Conservation (phyloP, 306 rosid species). For the Luffa acutangula region DNA sequence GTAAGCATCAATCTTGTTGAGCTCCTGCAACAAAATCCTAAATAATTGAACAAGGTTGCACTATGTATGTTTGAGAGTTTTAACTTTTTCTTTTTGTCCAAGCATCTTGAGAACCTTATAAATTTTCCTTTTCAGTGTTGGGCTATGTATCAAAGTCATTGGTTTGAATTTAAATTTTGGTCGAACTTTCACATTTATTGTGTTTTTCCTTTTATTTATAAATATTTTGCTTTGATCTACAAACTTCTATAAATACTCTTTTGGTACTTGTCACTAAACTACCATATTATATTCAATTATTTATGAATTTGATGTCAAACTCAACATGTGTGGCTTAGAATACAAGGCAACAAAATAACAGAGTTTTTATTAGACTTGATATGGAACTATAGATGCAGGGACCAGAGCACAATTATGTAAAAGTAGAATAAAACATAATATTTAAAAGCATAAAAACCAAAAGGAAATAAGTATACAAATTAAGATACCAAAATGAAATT, state of each 20-base stretch:
- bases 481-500: neutral
- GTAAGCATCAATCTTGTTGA: conserved; percentile 39
- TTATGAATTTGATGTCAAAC: neutral
- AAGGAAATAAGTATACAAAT: neutral
- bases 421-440: too few species aligned
- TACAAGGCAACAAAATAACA: too few species aligned
- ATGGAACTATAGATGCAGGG: neutral
- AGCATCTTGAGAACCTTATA: neutral
- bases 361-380: neutral
- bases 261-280: neutral
- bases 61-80: neutral
- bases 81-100: too few species aligned
- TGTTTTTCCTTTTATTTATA: neutral
- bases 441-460: neutral
- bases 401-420: neutral
- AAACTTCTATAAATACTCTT: neutral
- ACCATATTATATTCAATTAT: neutral
- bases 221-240: neutral
- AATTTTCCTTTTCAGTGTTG: too few species aligned
- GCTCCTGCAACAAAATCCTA: neutral
- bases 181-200: neutral
- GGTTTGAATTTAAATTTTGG: too few species aligned
- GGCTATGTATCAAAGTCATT: too few species aligned
- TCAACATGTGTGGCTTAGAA: neutral
- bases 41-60: neutral